These are phyloP conservation scores for Coemansia umbellata DNA, from an alignment of 192 early-diverging fungal species.

Conservation along the genomic window DNA sequence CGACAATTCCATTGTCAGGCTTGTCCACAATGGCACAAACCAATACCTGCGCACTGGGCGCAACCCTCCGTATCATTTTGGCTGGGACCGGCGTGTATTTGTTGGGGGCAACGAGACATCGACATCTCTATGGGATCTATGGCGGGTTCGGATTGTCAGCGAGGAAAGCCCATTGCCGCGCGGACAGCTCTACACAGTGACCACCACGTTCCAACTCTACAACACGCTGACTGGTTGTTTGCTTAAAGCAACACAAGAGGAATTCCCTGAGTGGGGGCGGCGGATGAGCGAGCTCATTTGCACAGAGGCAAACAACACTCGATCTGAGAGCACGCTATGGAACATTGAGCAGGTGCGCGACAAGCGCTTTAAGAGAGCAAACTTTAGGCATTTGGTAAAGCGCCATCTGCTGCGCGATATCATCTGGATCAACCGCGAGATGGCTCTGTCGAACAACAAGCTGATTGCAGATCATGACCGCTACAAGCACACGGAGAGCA, in stretches of 20 bases:
- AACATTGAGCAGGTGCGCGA: constrained; percentile 38
- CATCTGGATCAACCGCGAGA: constrained; percentile 67
- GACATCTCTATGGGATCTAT: constrained; percentile 43
- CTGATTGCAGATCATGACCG: constrained; percentile 64
- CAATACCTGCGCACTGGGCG: constrained; percentile 34
- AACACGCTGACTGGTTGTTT: constrained; percentile 70
- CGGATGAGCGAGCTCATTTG: constrained; percentile 85
- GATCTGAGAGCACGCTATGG: constrained; percentile 49
- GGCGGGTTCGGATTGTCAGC: constrained; percentile 48
- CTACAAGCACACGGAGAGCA: constrained; percentile 55
- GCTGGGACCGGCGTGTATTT: constrained; percentile 24
- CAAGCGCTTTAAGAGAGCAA: constrained; percentile 17
- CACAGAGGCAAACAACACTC: constrained; percentile 58
- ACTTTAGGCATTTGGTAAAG: constrained; percentile 6
- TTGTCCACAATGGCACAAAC: constrained; percentile 53
- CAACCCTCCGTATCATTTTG: background rate
- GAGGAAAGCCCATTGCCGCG: constrained; percentile 42
- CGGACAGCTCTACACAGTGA: constrained; percentile 48
- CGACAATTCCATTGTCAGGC: constrained; percentile 33
- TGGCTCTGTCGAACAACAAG: constrained; percentile 69
- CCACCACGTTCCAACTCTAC: constrained; percentile 61
- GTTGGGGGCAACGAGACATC: constrained; percentile 16
- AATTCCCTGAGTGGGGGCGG: constrained; percentile 81
- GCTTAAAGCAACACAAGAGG: constrained; percentile 62
- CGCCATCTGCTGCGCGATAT: constrained; percentile 16